Evolutionary conservation across 2,329 filamentous ascomycete genomes (phyloP).

Genomic region (Pseudopithomyces chartarum): DNA sequence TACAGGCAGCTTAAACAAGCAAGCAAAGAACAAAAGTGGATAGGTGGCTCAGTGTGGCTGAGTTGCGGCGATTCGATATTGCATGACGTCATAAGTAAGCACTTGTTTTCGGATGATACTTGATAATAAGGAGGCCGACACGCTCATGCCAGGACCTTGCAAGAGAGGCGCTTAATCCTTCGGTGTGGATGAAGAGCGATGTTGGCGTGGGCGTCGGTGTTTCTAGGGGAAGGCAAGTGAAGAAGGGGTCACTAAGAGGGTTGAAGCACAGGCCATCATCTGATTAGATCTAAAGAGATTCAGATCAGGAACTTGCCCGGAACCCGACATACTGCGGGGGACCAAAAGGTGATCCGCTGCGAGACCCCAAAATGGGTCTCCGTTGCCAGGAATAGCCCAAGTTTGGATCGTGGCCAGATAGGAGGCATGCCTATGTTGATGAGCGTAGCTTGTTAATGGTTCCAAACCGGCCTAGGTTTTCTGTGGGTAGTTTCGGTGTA

Average conservation of each 20-base stretch:
- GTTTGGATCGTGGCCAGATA: constrained; percentile 4
- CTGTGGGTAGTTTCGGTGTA: constrained; percentile 1
- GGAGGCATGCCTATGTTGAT: constrained; percentile 2
- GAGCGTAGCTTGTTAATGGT: constrained; percentile 1
- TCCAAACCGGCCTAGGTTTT: constrained; percentile 10
- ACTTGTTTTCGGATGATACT: no score
- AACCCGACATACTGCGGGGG: constrained; percentile 1
- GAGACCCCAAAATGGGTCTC: constrained; percentile 8
- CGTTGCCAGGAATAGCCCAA: constrained; percentile 7
- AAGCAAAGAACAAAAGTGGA: no score
- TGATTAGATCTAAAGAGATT: constrained; percentile 8
- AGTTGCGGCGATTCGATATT: no score
- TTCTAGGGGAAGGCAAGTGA: not conserved
- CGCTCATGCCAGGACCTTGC: no score
- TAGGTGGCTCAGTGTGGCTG: no score
- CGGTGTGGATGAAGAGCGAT: constrained; percentile 7
- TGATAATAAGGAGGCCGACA: no score
- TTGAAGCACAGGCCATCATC: constrained; percentile 8
- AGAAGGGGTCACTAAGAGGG: constrained; percentile 7
- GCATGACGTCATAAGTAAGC: no score
- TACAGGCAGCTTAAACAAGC: no score
- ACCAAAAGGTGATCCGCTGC: constrained; percentile 2
- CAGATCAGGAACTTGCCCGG: constrained; percentile 1
- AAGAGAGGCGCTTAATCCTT: constrained; percentile 1
- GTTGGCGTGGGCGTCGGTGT: constrained; percentile 2